Base-by-base conservation (phyloP, 2,329 filamentous ascomycete species). In the Graphium sp. region DNA sequence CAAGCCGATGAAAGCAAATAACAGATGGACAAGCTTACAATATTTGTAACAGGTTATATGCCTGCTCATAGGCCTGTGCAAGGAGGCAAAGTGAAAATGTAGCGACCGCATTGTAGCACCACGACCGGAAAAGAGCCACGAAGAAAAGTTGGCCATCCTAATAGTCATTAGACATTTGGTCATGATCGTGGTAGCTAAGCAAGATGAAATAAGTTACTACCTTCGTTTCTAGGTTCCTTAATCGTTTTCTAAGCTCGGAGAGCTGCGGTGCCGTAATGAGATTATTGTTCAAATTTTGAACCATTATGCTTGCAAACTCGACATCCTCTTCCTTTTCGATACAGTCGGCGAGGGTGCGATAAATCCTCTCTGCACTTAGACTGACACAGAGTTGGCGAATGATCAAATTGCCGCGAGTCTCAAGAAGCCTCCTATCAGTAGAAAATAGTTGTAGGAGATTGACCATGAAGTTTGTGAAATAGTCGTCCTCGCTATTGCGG, bases 241-340 rank as follows among this genome's bases (percentile, higher is more conserved):
- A 58, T 24, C 89, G 65, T 49, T 93, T 94, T 25, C 89, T 73
- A 36, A 98, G 62, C 41, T 95, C 91, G 2, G 82, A 74, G 18
- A 98, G 60, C 50, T 98, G 85, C 1, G 91, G 89, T 0, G 91
- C 89, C 2, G 91, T 98, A 39, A 98, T 94, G 31, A 98, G 73
- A 43, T 98, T 98, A 51, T 98, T 98, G 56, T 98, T 98, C 29
- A 98, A 63, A 43, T 95, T 95, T 49, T 98, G 89, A 18, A 98
- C 84, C 89, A 98, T 98, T 42, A 98, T 95, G 47, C 87, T 94
- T 11, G 89, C 87, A 52, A 98, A 98, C 48, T 98, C 91, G 23
- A 98, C 73, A 47, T 98, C 89, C 53, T 95, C 89, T 49, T 98
- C 89, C 45, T 85, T 92, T 50, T 95, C 89, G 7, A 98, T 79